These are phyloP conservation scores for Ogataea ramenticola DNA, from an alignment of 805 yeast genomes.

Conservation along the genomic window DNA sequence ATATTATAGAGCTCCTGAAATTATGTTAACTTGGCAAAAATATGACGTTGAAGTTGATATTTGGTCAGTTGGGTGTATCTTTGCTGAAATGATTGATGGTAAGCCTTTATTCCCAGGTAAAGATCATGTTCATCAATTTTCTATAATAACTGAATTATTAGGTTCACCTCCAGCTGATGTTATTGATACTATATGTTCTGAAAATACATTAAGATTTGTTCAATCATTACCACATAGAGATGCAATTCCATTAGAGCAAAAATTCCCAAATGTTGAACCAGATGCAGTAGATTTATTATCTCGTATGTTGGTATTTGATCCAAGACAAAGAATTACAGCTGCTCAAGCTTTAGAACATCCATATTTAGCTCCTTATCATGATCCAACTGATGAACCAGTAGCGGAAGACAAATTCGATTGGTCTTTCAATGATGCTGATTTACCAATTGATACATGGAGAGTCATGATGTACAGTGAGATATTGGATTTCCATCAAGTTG, in stretches of 20 bases:
- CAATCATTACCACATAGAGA: conserved; percentile 89
- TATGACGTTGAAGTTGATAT: conserved; percentile 95
- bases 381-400: conserved; percentile 93
- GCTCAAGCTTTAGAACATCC: conserved; percentile 86
- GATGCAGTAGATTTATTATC: conserved; percentile 84
- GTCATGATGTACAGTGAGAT: conserved; percentile 99
- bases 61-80: conserved; percentile 97
- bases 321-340: conserved; percentile 89
- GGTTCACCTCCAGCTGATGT: conserved; percentile 95
- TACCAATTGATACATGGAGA: conserved; percentile 97
- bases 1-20: conserved; percentile 96
- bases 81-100: conserved; percentile 96
- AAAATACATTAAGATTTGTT: conserved; percentile 89
- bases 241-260: conserved; percentile 78
- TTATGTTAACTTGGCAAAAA: conserved; percentile 98
- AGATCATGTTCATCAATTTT: conserved; percentile 97
- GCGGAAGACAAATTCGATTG: conserved; percentile 93
- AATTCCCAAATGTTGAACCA: conserved; percentile 74
- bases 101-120: conserved; percentile 96
- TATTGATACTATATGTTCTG: conserved; percentile 91
- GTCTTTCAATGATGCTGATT: conserved; percentile 96
- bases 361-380: conserved; percentile 91
- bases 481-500: conserved; percentile 90
- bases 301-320: conserved; percentile 91
- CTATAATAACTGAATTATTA: conserved; percentile 89